These are phyloP conservation scores for Leccinellum albellum DNA, from an alignment of 768 basidiomycete genomes.

Conservation along the genomic window DNA sequence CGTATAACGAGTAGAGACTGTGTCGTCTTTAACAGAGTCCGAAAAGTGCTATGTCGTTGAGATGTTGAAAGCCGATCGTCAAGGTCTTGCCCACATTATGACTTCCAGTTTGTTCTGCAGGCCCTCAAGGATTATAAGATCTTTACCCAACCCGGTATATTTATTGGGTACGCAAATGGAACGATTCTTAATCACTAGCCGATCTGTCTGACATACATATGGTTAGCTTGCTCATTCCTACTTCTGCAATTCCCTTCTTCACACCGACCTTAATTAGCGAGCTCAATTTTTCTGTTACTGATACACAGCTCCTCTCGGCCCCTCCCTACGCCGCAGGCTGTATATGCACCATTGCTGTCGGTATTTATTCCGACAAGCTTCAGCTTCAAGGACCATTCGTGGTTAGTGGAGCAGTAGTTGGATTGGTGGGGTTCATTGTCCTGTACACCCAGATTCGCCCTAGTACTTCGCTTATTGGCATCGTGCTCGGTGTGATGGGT, in stretches of 20 bases:
- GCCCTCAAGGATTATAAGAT: no score
- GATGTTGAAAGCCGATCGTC: no score
- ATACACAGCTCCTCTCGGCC: conserved; percentile 44
- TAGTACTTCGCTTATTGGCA: background rate
- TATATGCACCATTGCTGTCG: conserved; percentile 35
- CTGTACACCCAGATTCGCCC: conserved; percentile 32
- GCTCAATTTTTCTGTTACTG: conserved; percentile 47
- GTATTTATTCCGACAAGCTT: conserved; percentile 40
- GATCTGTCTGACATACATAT: conserved; percentile 1
- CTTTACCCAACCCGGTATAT: background rate
- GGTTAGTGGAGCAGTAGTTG: conserved; percentile 35
- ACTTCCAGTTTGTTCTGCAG: no score
- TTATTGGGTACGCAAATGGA: conserved; percentile 4
- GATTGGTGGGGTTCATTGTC: conserved; percentile 46
- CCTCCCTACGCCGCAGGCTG: conserved; percentile 46
- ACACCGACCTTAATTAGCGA: conserved; percentile 44
- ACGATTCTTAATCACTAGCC: background rate
- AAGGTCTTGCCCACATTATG: no score
- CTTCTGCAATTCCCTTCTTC: conserved; percentile 44
- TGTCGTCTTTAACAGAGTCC: no score
- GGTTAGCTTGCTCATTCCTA: conserved; percentile 39
- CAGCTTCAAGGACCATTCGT: conserved; percentile 45
- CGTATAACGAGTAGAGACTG: no score
- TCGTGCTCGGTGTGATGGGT: background rate
- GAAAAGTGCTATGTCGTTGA: no score